Conservation (phyloP, 352 stramenopile genomes). For the Globisporangium carolinianum region DNA sequence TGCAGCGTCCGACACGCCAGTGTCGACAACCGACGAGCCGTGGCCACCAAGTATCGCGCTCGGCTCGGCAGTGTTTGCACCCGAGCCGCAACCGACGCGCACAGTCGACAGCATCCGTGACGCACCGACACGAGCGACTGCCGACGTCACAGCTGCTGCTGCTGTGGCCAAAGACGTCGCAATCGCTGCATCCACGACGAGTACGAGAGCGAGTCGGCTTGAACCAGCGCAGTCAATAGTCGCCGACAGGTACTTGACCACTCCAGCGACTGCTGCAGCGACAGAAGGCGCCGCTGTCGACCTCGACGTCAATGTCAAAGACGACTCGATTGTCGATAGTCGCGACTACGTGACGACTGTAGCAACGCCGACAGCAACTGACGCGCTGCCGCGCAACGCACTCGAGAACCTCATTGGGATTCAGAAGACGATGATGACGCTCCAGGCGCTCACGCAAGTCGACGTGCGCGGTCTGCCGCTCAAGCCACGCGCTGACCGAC, state of each 20-base stretch:
- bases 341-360: not conserved
- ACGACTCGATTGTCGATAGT: not conserved
- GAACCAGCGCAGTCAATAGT: no score
- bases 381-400: conserved; percentile 7
- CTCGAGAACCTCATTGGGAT: conserved; percentile 12
- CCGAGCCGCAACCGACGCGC: not conserved
- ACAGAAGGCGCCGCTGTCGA: no score
- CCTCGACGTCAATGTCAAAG: not conserved
- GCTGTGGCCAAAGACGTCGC: no score
- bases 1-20: not conserved
- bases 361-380: not conserved
- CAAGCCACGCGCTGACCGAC: conserved; percentile 1
- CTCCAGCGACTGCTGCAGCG: no score
- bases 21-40: conserved; percentile 1
- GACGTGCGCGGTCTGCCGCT: conserved; percentile 12
- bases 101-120: no score
- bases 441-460: conserved; percentile 8
- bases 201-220: no score
- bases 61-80: not conserved
- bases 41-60: not conserved
- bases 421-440: conserved; percentile 9
- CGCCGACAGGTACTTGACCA: no score
- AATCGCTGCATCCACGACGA: no score
- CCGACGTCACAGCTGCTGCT: no score
- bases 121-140: no score